These are phyloP conservation scores for Tanacetum coccineum DNA, from an alignment of 129 eudicot species.

Conservation along the genomic window DNA sequence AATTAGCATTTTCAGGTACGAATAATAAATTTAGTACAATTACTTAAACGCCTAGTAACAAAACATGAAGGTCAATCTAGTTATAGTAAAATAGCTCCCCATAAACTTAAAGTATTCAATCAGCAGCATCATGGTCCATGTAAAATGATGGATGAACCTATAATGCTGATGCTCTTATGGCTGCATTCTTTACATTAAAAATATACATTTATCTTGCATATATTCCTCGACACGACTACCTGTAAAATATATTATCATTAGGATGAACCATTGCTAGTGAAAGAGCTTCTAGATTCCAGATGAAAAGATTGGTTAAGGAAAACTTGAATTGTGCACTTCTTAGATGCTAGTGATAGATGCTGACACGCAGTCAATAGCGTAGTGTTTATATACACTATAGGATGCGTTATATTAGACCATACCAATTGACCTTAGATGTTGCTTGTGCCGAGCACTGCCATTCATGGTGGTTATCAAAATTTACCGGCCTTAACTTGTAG, in stretches of 20 bases:
- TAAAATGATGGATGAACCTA: constrained; percentile 21
- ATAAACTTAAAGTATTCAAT: constrained; percentile 25
- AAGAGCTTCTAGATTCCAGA: constrained; percentile 39
- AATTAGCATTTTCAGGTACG: constrained; percentile 23
- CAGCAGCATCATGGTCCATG: constrained; percentile 21
- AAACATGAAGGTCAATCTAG: constrained; percentile 14
- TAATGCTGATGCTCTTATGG: constrained; percentile 21
- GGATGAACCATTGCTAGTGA: constrained; percentile 34
- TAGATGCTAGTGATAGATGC: too few relatives aligned
- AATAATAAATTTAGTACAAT: constrained; percentile 7
- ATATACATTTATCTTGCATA: constrained; percentile 13
- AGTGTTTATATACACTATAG: too few relatives aligned
- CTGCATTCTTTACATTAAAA: constrained; percentile 1
- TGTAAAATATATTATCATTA: constrained; percentile 13
- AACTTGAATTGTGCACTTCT: constrained; percentile 39
- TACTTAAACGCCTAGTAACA: constrained; percentile 22
- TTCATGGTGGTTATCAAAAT: too few relatives aligned
- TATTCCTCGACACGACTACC: constrained; percentile 18
- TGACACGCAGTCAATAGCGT: too few relatives aligned
- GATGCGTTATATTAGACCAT: too few relatives aligned
- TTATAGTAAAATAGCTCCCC: constrained; percentile 23
- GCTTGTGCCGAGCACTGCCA: too few relatives aligned
- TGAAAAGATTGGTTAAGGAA: constrained; percentile 30
- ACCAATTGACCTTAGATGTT: too few relatives aligned
- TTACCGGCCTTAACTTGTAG: too few relatives aligned